These are phyloP conservation scores for Quercus phellos DNA, from an alignment of 331 rosid species.

Conservation along the genomic window DNA sequence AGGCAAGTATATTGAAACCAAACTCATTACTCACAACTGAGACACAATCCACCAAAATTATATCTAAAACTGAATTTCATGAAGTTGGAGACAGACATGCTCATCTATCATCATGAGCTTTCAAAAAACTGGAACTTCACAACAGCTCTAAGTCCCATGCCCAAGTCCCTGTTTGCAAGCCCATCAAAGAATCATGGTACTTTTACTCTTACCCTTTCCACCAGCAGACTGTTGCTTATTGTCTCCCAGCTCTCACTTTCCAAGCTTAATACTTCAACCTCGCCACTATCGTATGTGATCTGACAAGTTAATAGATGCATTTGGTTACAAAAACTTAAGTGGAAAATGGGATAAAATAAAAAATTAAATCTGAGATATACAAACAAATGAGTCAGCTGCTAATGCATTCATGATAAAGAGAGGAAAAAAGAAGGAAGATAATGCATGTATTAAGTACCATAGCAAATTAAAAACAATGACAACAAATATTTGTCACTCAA, in stretches of 20 bases:
- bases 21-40: neutral
- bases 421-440: neutral
- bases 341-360: neutral
- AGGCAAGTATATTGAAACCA: neutral
- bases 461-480: neutral
- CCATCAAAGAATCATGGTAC: neutral
- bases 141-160: neutral
- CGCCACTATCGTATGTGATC: neutral
- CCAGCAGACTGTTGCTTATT: neutral
- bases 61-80: neutral
- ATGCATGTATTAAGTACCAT: neutral
- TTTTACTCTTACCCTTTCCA: conserved; percentile 19
- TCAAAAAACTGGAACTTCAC: neutral
- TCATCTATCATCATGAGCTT: neutral
- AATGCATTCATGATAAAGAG: neutral
- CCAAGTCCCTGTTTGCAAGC: neutral
- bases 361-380: neutral
- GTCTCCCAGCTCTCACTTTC: conserved; percentile 17
- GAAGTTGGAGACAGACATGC: neutral
- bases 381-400: neutral
- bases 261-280: conserved; percentile 22
- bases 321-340: neutral
- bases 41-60: neutral
- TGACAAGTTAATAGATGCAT: conserved; percentile 2
- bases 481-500: neutral